phyloP scores from a whole-genome alignment of 768 basidiomycete species.

The Dictyophora rubrovolvata region DNA sequence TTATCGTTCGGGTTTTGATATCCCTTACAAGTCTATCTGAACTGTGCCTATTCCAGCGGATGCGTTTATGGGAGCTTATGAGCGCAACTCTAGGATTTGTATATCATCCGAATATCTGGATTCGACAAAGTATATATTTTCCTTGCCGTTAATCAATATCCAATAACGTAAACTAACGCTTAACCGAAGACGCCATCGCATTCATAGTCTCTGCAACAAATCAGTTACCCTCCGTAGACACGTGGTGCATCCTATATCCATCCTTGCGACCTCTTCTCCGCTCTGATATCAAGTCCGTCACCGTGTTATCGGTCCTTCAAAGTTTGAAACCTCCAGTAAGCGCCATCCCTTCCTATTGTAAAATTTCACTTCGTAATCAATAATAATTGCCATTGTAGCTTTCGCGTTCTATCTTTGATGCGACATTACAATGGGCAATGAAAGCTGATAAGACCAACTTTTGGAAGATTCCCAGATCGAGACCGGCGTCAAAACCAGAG shows the following conservation, averaged over 20 bases:
- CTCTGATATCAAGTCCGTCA: constrained; percentile 67
- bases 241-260: constrained; percentile 97
- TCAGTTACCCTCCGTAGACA: constrained; percentile 75
- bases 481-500: constrained; percentile 38
- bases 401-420: constrained; percentile 69
- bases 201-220: constrained; percentile 83
- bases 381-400: constrained; percentile 33
- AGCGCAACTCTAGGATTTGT: constrained; percentile 79
- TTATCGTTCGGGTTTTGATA: constrained; percentile 82
- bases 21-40: constrained; percentile 85
- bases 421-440: constrained; percentile 82
- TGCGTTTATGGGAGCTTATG: constrained; percentile 97
- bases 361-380: not conserved
- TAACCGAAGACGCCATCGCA: constrained; percentile 58
- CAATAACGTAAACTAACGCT: not conserved
- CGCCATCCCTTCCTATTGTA: not conserved
- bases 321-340: constrained; percentile 74
- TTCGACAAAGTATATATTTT: constrained; percentile 65
- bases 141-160: not conserved
- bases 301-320: constrained; percentile 63
- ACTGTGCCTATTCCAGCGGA: constrained; percentile 82
- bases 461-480: constrained; percentile 52
- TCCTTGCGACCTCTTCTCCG: constrained; percentile 77
- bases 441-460: constrained; percentile 70
- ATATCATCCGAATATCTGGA: constrained; percentile 94